A percentile compares a stretch with the other conserved stretches of the same genome.
Evolutionary conservation across 441 rosid genomes (phyloP).

Genomic region (Viola pubescens): DNA sequence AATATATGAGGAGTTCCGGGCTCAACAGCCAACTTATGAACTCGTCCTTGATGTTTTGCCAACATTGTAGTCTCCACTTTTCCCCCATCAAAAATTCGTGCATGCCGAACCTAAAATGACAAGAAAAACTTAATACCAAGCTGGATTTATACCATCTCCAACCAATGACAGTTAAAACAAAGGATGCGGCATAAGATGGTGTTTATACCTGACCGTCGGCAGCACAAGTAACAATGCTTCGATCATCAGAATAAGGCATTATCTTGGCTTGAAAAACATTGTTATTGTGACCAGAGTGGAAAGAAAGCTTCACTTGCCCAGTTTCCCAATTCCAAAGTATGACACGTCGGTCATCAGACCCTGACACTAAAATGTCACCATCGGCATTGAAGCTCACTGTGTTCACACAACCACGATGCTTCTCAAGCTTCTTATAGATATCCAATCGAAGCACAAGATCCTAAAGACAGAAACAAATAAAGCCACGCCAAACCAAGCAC

Average conservation of each 20-base stretch:
- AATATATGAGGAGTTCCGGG: slow-evolving; percentile 84
- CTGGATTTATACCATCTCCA: not conserved
- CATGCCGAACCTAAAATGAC: slow-evolving; percentile 58
- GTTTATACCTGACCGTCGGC: slow-evolving; percentile 80
- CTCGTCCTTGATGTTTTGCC: slow-evolving; percentile 57
- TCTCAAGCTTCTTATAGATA: slow-evolving; percentile 50
- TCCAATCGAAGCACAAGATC: slow-evolving; percentile 71
- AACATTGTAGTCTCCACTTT: slow-evolving; percentile 47
- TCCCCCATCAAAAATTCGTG: slow-evolving; percentile 57
- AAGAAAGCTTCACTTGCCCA: slow-evolving; percentile 54
- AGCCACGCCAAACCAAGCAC: not conserved
- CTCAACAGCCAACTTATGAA: slow-evolving; percentile 77
- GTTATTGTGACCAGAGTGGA: slow-evolving; percentile 61
- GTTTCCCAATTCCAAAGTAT: slow-evolving; percentile 82
- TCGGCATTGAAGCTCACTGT: slow-evolving; percentile 56
- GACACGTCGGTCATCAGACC: slow-evolving; percentile 74
- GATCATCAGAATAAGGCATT: slow-evolving; percentile 77
- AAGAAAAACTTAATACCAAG: not conserved
- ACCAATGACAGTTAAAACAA: not conserved
- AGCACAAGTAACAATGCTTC: slow-evolving; percentile 84
- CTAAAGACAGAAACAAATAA: slow-evolving; percentile 25
- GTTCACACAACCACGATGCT: slow-evolving; percentile 85
- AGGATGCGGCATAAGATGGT: not conserved
- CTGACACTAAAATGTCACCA: slow-evolving; percentile 64
- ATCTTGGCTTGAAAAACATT: slow-evolving; percentile 87